Evolutionary conservation across 352 stramenopile genomes (phyloP).

Genomic region (Globisporangium polare): DNA sequence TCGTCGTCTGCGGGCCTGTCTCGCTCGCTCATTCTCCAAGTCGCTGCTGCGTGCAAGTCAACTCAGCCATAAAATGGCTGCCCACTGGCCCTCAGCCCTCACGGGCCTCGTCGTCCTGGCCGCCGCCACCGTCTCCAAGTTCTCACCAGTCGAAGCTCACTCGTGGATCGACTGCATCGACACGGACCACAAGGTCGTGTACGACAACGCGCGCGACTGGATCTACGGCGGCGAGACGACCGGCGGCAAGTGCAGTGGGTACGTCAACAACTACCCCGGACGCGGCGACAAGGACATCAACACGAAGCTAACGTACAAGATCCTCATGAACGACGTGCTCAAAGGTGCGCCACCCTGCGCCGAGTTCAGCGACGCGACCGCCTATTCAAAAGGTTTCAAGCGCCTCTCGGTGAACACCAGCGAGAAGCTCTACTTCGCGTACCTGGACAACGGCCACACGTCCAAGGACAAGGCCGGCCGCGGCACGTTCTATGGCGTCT

Average conservation of each 20-base stretch:
- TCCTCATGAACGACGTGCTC: conserved; percentile 45
- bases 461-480: conserved; percentile 53
- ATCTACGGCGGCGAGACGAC: conserved; percentile 40
- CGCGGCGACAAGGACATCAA: conserved; percentile 39
- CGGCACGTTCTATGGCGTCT: conserved; percentile 56
- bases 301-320: conserved; percentile 44
- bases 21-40: not conserved
- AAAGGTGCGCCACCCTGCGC: conserved; percentile 31
- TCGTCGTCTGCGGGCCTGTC: not conserved
- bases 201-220: conserved; percentile 49
- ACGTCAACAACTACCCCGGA: conserved; percentile 63
- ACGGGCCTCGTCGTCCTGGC: not conserved
- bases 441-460: conserved; percentile 62
- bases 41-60: not conserved
- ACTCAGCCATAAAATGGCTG: not conserved
- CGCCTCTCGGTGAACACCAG: conserved; percentile 36
- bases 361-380: conserved; percentile 29
- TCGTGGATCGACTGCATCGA: conserved; percentile 32
- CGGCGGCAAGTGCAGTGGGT: conserved; percentile 50
- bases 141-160: conserved; percentile 21
- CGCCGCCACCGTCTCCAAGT: not conserved
- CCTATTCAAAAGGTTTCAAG: conserved; percentile 24
- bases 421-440: conserved; percentile 55
- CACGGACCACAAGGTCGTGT: conserved; percentile 47
- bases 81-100: not conserved